Percentiles rank a stretch among this genome's conserved stretches.
Evolutionary conservation across 1,284 basidiomycete species (phyloP).

Genomic region (Phylloboletellus chloephorus): DNA sequence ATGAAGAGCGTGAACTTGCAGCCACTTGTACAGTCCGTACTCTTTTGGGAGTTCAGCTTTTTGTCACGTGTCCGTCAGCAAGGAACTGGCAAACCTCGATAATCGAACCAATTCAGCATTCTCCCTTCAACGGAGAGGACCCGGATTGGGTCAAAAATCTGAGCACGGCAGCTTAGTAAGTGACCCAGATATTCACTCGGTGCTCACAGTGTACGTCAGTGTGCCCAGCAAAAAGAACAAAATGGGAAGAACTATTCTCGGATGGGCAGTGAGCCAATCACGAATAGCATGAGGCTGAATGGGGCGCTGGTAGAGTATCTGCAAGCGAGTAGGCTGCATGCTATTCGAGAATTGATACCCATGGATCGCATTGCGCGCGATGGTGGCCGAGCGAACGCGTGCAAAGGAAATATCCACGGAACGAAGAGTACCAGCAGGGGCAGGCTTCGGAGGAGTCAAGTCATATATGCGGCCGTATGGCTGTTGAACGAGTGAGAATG

Average conservation of each 20-base stretch:
- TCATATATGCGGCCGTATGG: constrained; percentile 81
- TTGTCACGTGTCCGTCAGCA: background rate
- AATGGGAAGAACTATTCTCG: constrained; percentile 81
- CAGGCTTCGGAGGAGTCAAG: constrained; percentile 57
- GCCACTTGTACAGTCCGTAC: constrained; percentile 62
- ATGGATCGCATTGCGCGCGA: constrained; percentile 84
- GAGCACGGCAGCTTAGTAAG: background rate
- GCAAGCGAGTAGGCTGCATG: constrained; percentile 48
- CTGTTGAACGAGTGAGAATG: constrained; percentile 35
- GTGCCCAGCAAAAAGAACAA: constrained; percentile 85
- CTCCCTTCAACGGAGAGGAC: constrained; percentile 81
- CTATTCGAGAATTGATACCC: constrained; percentile 47
- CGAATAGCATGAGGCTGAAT: constrained; percentile 75
- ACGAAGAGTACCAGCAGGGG: constrained; percentile 64
- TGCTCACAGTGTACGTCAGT: constrained; percentile 77
- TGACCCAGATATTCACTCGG: background rate
- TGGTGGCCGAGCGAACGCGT: constrained; percentile 64
- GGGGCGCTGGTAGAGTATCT: constrained; percentile 66
- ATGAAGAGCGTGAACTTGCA: constrained; percentile 53
- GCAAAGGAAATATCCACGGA: constrained; percentile 61
- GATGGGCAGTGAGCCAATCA: constrained; percentile 83
- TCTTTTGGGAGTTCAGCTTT: constrained; percentile 37
- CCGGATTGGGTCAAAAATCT: constrained; percentile 92
- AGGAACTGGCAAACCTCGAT: constrained; percentile 42
- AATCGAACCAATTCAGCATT: constrained; percentile 79